These are phyloP conservation scores for Crithidia brevicula DNA, from an alignment of 208 protist genomes.

Conservation along the genomic window DNA sequence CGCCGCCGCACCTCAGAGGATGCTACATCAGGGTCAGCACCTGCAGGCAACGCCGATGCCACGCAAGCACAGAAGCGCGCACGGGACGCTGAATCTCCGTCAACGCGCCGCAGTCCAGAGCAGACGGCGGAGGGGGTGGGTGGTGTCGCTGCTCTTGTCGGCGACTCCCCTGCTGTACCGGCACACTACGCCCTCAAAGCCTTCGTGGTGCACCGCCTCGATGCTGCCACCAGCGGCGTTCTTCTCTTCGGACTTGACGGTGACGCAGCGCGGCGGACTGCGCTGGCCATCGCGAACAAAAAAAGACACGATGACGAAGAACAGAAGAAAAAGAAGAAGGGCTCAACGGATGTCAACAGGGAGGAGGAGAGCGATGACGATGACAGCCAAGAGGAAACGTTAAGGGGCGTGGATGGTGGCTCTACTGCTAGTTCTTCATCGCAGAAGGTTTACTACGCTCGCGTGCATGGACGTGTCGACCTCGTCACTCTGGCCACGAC, in stretches of 20 bases:
- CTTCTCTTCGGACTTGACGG: slow-evolving; percentile 76
- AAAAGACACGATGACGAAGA: not conserved
- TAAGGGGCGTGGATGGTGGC: no score
- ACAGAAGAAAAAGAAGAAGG: not conserved
- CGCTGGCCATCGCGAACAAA: slow-evolving; percentile 57
- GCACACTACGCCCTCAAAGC: slow-evolving; percentile 31
- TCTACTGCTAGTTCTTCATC: slow-evolving; percentile 10
- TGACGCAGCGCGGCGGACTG: slow-evolving; percentile 43
- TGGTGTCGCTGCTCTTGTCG: no score
- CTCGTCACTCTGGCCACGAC: slow-evolving; percentile 32
- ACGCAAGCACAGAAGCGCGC: not conserved
- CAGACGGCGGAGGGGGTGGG: not conserved
- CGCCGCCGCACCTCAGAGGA: not conserved
- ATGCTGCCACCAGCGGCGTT: slow-evolving; percentile 87
- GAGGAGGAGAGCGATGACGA: not conserved
- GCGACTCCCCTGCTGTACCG: no score
- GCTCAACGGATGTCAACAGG: not conserved
- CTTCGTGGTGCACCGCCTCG: slow-evolving; percentile 86
- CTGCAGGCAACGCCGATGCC: not conserved
- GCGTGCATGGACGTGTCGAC: slow-evolving; percentile 59
- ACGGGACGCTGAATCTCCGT: no score
- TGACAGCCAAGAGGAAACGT: not conserved
- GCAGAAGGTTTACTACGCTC: slow-evolving; percentile 67
- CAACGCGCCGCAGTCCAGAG: no score
- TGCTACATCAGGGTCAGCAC: not conserved